These are phyloP conservation scores for Trichosporon coremiiforme DNA, from an alignment of 1,284 basidiomycete genomes.

Conservation along the genomic window DNA sequence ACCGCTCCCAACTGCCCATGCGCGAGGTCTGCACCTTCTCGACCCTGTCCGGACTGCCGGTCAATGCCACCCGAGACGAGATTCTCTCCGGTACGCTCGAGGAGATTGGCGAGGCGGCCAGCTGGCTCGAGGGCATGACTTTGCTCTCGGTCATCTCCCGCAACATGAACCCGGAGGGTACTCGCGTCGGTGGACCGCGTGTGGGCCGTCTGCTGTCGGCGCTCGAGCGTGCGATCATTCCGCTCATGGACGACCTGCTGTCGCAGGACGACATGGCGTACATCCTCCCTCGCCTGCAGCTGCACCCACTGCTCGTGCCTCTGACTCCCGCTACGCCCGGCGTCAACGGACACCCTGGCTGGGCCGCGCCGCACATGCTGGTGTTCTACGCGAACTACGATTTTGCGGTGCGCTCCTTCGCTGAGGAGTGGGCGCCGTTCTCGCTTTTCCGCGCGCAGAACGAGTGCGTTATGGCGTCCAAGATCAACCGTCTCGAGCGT, in stretches of 20 bases:
- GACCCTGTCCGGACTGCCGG: conserved; percentile 25
- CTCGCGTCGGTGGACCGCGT: conserved; percentile 37
- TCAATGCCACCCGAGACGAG: conserved; percentile 24
- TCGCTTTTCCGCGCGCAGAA: conserved; percentile 56
- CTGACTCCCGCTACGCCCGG: conserved; percentile 40
- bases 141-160: conserved; percentile 52
- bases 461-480: conserved; percentile 55
- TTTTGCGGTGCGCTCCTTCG: conserved; percentile 54
- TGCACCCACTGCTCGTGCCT: conserved; percentile 51
- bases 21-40: conserved; percentile 50
- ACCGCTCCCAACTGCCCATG: conserved; percentile 56
- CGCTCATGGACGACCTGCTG: conserved; percentile 53
- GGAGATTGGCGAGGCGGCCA: conserved; percentile 54
- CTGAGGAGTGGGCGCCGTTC: conserved; percentile 58
- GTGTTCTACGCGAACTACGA: conserved; percentile 58
- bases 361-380: conserved; percentile 55
- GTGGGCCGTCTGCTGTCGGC: conserved; percentile 40
- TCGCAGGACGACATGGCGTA: conserved; percentile 50
- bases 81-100: conserved; percentile 47
- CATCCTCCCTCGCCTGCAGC: conserved; percentile 49
- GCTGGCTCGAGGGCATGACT: conserved; percentile 52
- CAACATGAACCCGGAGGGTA: conserved; percentile 39
- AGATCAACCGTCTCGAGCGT: conserved; percentile 31
- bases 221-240: conserved; percentile 51
- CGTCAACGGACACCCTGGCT: conserved; percentile 31